These are phyloP conservation scores for Dimocarpus longan DNA, from an alignment of 345 rosid species.

Conservation along the genomic window DNA sequence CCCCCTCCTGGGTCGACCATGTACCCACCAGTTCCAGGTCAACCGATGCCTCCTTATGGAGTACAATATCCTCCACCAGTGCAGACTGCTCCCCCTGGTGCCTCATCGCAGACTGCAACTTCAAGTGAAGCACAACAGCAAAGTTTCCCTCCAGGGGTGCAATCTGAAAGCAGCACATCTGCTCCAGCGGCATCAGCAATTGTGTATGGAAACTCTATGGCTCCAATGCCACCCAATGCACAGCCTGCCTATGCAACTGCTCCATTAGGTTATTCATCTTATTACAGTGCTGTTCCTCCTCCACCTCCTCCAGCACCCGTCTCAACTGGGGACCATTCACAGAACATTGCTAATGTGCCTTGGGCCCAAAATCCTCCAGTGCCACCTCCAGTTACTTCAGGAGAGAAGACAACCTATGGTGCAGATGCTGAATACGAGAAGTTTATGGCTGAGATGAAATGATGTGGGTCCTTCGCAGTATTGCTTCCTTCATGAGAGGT, in stretches of 20 bases:
- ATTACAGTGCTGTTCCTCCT: slow-evolving; percentile 78
- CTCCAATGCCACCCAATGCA: slow-evolving; percentile 46
- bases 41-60: slow-evolving; percentile 90
- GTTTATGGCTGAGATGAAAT: slow-evolving; percentile 98
- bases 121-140: slow-evolving; percentile 76
- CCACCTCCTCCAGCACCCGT: slow-evolving; percentile 54
- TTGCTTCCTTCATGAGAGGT: slow-evolving; percentile 49
- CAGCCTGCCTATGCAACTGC: slow-evolving; percentile 62
- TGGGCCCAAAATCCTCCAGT: slow-evolving; percentile 72
- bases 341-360: slow-evolving; percentile 63
- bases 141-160: slow-evolving; percentile 90
- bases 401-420: slow-evolving; percentile 60
- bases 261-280: slow-evolving; percentile 66
- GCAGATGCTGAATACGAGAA: slow-evolving; percentile 91
- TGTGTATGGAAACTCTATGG: slow-evolving; percentile 49
- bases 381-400: slow-evolving; percentile 50
- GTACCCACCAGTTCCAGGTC: slow-evolving; percentile 79
- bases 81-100: slow-evolving; percentile 76
- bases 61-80: slow-evolving; percentile 68
- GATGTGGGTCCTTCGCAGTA: slow-evolving; percentile 28
- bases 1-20: slow-evolving; percentile 76
- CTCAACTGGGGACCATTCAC: slow-evolving; percentile 56
- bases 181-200: slow-evolving; percentile 54
- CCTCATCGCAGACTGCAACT: slow-evolving; percentile 46
- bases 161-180: slow-evolving; percentile 61